Evolutionary conservation across 306 rosid species (phyloP), one percentile per base, ranked within the genome.

Genomic region (Vicia villosa): DNA sequence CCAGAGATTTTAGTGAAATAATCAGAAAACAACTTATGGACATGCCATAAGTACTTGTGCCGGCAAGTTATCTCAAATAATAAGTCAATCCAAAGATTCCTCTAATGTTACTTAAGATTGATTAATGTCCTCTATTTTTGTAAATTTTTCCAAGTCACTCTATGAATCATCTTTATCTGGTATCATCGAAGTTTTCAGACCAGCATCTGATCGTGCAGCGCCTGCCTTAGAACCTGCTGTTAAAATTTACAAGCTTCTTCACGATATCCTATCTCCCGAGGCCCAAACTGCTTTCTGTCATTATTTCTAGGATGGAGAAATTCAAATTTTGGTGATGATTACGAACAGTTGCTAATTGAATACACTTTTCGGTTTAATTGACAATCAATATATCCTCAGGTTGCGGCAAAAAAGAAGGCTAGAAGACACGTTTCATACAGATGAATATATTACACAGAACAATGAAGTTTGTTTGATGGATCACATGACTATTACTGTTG

Each of bases 401-500:
- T 94, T 84, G 99, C 99, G 55, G 87, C 88, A 26, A 88, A 87
- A 76, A 94, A 89, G 84, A 88, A 96, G 76, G 85, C 97, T 68
- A 84, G 86, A 78, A 84, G 96, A 87, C 92, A 85, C 72, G 78
- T 87, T 72, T 80, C 83, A n/a, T n/a, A n/a, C n/a, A n/a, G n/a
- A n/a, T n/a, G n/a, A n/a, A n/a, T n/a, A n/a, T n/a, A n/a, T 63
- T 97, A 66, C 83, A 26, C 83, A 69, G 78, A 88, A 73, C 60
- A 86, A 63, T 57, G 99, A 94, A 68, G 91, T 88, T 74, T 70
- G 66, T 80, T 71, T 86, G 79, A 58, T 82, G 74, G 99, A 94
- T 77, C 66, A 60, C 51, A 32, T 88, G 67, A 77, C 86, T 5
- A 72, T 74, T 76, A 49, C 95, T 11, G 84, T 89, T 64, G 91